Base-by-base conservation (phyloP, 2,329 filamentous ascomycete species). In the Botrytis galanthina region DNA sequence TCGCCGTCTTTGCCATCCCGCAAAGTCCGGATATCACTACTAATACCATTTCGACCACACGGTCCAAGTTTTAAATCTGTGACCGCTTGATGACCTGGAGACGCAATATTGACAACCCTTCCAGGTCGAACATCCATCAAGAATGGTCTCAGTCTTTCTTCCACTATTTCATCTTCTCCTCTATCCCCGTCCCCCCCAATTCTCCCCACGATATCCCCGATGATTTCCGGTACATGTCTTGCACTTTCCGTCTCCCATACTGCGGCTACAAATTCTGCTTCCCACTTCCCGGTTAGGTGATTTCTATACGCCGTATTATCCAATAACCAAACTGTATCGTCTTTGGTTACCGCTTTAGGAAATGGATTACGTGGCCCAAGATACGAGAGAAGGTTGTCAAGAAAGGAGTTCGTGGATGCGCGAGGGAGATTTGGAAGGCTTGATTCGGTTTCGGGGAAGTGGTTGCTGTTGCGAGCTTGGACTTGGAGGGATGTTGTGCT, bases 301-400 rank as follows among this genome's bases (percentile, higher is more conserved):
- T 84, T 83, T 74, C 89, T 88, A 81, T 92, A 95, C 7, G 94
- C 95, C 4, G 93, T 95, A 79, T 96, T 97, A 84, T 98, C 94
- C 66, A 98, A 85, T 12, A 98, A 85, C 95, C 95, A 98, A 59
- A 98, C 90, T 22, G 88, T 89, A 81, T 97, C 92, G 57, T 78
- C 78, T 10, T 73, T 85, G 72, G 89, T 87, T 64, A 93, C 87
- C 48, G 86, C 84, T 63, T 87, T 87, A 0, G 87, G 85, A 20
- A 91, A 83, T 1, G 91, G 90, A 78, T 90, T 91, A 73, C 70
- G 77, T 14, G 82, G 81, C 35, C 86, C 85, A 1, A 90, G 81
- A 72, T 86, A 85, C 3, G 86, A 86, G 39, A 90, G 80, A 64
- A 87, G 71, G 48, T 84, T 80, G 48, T 81, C 74, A 26, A 72